These are phyloP conservation scores for Colletotrichum graminicola DNA, from an alignment of 2,329 filamentous ascomycete genomes.

Conservation along the genomic window DNA sequence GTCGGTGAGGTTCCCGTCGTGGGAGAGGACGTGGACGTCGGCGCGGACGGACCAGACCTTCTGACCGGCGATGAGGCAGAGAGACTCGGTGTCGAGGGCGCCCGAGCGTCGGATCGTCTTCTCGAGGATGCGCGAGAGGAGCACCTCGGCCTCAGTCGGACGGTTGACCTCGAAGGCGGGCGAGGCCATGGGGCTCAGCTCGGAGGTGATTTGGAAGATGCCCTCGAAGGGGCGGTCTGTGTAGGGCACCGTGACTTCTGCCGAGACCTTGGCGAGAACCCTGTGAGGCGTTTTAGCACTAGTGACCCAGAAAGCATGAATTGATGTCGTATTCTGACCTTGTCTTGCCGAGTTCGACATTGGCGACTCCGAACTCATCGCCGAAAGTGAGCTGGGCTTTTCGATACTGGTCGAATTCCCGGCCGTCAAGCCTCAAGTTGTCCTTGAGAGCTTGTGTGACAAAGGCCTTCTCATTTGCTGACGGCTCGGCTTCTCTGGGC, in stretches of 20 bases:
- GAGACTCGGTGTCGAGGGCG: constrained; percentile 93
- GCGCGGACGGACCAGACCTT: constrained; percentile 94
- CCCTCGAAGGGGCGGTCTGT: constrained; percentile 94
- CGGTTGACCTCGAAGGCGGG: constrained; percentile 90
- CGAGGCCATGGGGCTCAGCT: constrained; percentile 92
- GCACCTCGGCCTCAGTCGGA: constrained; percentile 84
- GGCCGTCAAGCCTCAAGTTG: constrained; percentile 85
- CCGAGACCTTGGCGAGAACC: constrained; percentile 85
- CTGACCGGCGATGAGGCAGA: constrained; percentile 90
- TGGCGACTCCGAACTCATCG: constrained; percentile 90
- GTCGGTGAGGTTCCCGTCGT: constrained; percentile 92
- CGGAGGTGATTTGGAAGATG: constrained; percentile 91
- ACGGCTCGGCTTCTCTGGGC: constrained; percentile 93
- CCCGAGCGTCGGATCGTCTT: constrained; percentile 93
- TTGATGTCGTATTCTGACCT: constrained; percentile 65
- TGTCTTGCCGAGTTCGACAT: constrained; percentile 90
- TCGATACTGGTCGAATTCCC: constrained; percentile 83
- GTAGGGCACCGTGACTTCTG: constrained; percentile 88
- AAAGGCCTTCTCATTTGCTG: constrained; percentile 89
- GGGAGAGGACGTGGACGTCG: constrained; percentile 90
- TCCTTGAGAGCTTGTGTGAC: constrained; percentile 85
- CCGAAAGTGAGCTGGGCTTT: constrained; percentile 84
- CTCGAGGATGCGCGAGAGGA: constrained; percentile 90
- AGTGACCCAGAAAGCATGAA: neutral
- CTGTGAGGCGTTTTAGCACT: constrained; percentile 58